Base-by-base conservation (phyloP, 2,329 filamentous ascomycete species). In the Penicillium aurantiogriseum region DNA sequence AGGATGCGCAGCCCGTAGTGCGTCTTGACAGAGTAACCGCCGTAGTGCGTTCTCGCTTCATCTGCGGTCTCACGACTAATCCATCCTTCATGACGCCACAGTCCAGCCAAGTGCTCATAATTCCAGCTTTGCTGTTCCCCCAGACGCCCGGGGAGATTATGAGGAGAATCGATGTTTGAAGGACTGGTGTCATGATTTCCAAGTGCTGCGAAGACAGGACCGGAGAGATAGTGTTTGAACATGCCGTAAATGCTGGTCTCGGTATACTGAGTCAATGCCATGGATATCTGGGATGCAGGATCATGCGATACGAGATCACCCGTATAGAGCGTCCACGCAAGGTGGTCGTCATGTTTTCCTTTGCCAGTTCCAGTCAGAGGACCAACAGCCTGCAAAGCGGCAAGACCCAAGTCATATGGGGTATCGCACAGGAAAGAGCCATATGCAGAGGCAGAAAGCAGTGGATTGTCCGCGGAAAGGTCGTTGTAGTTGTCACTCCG, bases 171-270 rank as follows among this genome's bases (percentile, higher is more conserved):
- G 27, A 83, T 80, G 23, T 79, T 80, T 54, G 80, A 77, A 2
- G 83, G 83, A 56, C 77, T 82, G 11, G 76, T 80, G 63, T 85
- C 83, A 56, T 85, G 83, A 60, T 85, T 85, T 2, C 84, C 83
- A 1, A 86, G 75, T 0, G 80, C 81, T 0, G 80, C 71, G 58
- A 84, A 86, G 4, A 86, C 78, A 4, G 84, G 83, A 0, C 81
- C 81, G 3, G 79, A 80, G 36, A 86, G 76, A 61, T 84, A 85
- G 5, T 75, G 70, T 63, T 83, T 83, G 68, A 86, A 78, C 76
- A 86, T 79, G 27, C 77, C 74, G 67, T 80, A 84, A 36, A 85
- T 70, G 48, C 79, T 78, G 0, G 75, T 75, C 69, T 85, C 82
- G 1, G 80, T 75, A 60, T 85, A 83, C 61, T 83, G 78, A 11